Evolutionary conservation across 1,284 basidiomycete genomes (phyloP), one percentile per base, ranked within the genome.

Genomic region (Sporisorium scitamineum): DNA sequence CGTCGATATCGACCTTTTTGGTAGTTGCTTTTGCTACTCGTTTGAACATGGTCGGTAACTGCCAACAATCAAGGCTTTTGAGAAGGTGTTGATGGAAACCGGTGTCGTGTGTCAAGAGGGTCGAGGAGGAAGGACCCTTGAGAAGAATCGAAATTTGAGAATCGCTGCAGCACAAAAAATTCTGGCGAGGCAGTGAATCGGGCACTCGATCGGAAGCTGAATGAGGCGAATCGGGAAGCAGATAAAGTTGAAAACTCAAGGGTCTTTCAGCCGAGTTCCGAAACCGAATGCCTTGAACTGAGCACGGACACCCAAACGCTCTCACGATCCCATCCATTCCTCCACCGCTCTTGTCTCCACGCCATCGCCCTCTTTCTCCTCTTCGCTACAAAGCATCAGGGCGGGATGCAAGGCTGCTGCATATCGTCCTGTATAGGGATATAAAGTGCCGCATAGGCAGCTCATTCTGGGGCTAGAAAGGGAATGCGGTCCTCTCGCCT

Each of bases 1-100:
- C 55, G n/a, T 70, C 67, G n/a, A 45, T 63, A 44, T 63, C 58
- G 29, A 13, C 52, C 47, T 65, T 75, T 32, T 54, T 66, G 37
- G 32, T 48, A 2, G 72, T 75, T 34, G 72, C 72, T 50, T 69
- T 71, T 10, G 54, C 59, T 44, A 76, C 73, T 45, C 73, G 50
- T 59, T 76, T 76, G 65, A 76, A 76, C 73, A 76, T 76, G 13
- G 22, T 65, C 27, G 44, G 20, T 10, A 13, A 18, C 11, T 39
- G 6, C 8, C 5, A 26, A 45, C n/a, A n/a, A n/a, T n/a, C n/a
- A n/a, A 34, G 7, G 10, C 34, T 37, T 2, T 16, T 16, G 39
- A 9, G 10, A 4, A 20, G 39, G 20, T 32, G 45, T 18, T 18
- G 37, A 39, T n/a, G 37, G 16, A 11, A 20, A 5, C 6, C 14